These are phyloP conservation scores for Thecaphora frezii DNA, from an alignment of 1,284 basidiomycete species.

Conservation along the genomic window DNA sequence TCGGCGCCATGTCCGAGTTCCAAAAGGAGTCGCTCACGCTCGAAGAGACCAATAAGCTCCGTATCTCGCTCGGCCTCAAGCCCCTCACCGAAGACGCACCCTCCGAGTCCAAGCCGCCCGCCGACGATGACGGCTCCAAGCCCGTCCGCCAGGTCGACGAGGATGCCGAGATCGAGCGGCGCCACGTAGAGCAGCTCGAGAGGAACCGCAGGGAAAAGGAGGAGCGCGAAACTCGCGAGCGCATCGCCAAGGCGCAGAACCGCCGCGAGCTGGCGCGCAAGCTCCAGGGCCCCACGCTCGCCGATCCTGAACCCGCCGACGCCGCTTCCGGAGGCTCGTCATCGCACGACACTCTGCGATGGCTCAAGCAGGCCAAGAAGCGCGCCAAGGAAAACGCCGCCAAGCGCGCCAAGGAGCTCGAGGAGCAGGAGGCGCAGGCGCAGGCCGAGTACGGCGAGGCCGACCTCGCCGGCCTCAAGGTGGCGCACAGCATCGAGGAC, in stretches of 20 bases:
- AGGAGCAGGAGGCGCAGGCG: constrained; percentile 70
- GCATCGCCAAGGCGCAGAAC: constrained; percentile 67
- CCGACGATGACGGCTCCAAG: neutral
- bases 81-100: constrained; percentile 69
- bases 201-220: constrained; percentile 73
- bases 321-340: constrained; percentile 6
- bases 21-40: constrained; percentile 77
- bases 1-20: constrained; percentile 52
- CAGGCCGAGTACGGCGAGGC: constrained; percentile 64
- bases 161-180: constrained; percentile 59
- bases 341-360: constrained; percentile 70
- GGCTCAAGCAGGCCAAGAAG: constrained; percentile 87
- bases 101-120: constrained; percentile 54
- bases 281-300: constrained; percentile 86
- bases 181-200: constrained; percentile 64
- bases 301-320: constrained; percentile 68
- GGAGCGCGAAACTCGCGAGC: constrained; percentile 64
- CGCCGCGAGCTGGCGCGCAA: constrained; percentile 83
- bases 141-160: constrained; percentile 28
- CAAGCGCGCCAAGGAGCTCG: constrained; percentile 79
- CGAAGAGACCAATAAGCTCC: constrained; percentile 97
- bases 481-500: constrained; percentile 84
- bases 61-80: constrained; percentile 88
- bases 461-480: constrained; percentile 89
- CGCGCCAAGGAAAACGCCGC: constrained; percentile 77